Evolutionary conservation across 768 basidiomycete genomes (phyloP), one percentile per base, ranked within the genome.

Genomic region (Ramaria sp.): DNA sequence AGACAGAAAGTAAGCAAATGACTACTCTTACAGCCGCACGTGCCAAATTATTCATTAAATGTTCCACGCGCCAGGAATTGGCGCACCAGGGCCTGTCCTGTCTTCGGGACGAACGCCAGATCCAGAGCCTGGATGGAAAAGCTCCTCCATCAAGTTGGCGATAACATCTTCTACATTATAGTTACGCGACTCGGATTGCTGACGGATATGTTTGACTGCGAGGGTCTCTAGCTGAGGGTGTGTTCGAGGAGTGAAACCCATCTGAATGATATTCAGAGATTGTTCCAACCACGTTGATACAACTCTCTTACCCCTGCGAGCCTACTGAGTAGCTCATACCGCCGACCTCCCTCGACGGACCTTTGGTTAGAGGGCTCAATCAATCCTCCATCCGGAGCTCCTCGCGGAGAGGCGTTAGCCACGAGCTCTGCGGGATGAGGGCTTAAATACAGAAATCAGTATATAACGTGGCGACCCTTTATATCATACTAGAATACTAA

Each of bases 201-300:
- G 22, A 22, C 46, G 46, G 7, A 34, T 33, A 27, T 57, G 24
- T 24, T 20, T 39, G 13, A 17, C 27, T 19, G 48, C 47, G 34
- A 57, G 46, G 17, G 47, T 22, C 34, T 49, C 48, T 13, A 57
- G 55, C 20, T 57, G 45, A n/a, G 55, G 55, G n/a, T 57, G 39
- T 20, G 46, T 24, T 3, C 47, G 46, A 4, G 30, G 37, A 17
- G 55, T 57, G 27, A 57, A 57, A 15, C 55, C 55, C 55, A 57
- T 57, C 55, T 57, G 46, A n/a, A 20, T 30, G 6, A 20, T 33
- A 57, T 17, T 42, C 41, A 33, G 20, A 31, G 20, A 20, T 49
- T 20, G 19, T 30, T 15, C 49, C 46, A 47, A 24, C 10, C 34
- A 50, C 3, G n/a, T 19, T 19, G 42, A 31, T 42, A 10, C 7